Conservation (phyloP, 108 stramenopile species). For the Skeletonema grethae region DNA sequence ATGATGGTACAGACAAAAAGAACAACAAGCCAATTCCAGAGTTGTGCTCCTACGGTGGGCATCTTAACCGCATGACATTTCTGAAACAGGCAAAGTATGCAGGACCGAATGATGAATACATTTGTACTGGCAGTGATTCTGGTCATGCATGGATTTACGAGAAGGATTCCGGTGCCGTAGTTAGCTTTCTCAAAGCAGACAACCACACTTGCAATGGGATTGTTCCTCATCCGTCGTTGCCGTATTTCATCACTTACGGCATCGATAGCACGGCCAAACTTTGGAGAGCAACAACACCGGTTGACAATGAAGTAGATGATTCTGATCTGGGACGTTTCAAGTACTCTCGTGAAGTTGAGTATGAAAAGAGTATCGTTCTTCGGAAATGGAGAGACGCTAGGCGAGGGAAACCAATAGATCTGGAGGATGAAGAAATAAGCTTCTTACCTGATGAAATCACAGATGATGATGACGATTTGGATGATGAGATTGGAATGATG, state of each 20-base stretch:
- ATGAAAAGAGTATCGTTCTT: slow-evolving; percentile 61
- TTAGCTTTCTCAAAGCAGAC: slow-evolving; percentile 76
- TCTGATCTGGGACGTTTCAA: slow-evolving; percentile 51
- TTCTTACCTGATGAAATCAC: slow-evolving; percentile 69
- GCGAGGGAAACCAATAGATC: slow-evolving; percentile 30
- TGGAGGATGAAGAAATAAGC: slow-evolving; percentile 30
- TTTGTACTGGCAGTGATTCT: slow-evolving; percentile 83
- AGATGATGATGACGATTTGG: slow-evolving; percentile 28
- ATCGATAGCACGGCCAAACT: slow-evolving; percentile 88
- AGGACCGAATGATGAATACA: slow-evolving; percentile 82
- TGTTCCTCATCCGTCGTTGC: slow-evolving; percentile 74
- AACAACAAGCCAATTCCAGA: slow-evolving; percentile 41
- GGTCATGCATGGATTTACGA: slow-evolving; percentile 83
- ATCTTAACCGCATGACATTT: slow-evolving; percentile 82
- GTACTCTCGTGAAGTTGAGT: slow-evolving; percentile 33
- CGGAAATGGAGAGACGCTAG: slow-evolving; percentile 46
- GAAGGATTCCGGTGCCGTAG: slow-evolving; percentile 63
- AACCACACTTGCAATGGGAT: slow-evolving; percentile 82
- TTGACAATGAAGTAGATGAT: slow-evolving; percentile 71
- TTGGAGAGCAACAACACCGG: slow-evolving; percentile 80
- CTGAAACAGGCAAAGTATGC: slow-evolving; percentile 82
- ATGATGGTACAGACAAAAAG: not conserved
- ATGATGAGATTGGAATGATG: slow-evolving; percentile 15
- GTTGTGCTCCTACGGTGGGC: slow-evolving; percentile 69
- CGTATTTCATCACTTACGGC: slow-evolving; percentile 81